A percentile compares a stretch with the other conserved stretches of the same genome.
Evolutionary conservation across 2,329 filamentous ascomycete genomes (phyloP).

Genomic region (Zasmidium angulare): DNA sequence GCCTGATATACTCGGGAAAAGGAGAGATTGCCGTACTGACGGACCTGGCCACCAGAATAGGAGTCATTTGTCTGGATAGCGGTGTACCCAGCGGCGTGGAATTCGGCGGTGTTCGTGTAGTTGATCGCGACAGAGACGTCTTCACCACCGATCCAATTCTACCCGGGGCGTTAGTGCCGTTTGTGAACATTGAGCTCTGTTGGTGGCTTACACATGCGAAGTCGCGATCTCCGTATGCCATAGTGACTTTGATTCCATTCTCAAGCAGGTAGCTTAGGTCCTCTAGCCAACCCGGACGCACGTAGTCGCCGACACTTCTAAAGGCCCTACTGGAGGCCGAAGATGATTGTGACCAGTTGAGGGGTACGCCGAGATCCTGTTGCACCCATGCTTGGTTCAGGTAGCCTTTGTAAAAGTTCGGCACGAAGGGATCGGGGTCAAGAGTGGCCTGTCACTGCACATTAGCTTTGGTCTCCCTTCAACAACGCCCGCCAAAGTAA

Average conservation of each 20-base stretch:
- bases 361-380: slow-evolving; percentile 46
- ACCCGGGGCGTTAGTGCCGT: neutral
- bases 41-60: slow-evolving; percentile 25
- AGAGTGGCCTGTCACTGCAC: slow-evolving; percentile 38
- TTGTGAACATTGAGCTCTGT: neutral
- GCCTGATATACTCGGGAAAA: slow-evolving; percentile 33
- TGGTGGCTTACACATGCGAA: slow-evolving; percentile 37
- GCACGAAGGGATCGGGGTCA: slow-evolving; percentile 40
- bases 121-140: slow-evolving; percentile 49
- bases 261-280: slow-evolving; percentile 52
- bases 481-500: too few relatives aligned
- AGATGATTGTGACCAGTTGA: slow-evolving; percentile 43
- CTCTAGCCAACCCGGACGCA: slow-evolving; percentile 19
- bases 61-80: slow-evolving; percentile 21
- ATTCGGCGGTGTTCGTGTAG: slow-evolving; percentile 42
- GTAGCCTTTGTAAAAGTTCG: slow-evolving; percentile 38
- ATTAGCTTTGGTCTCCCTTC: too few relatives aligned
- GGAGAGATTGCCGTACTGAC: slow-evolving; percentile 32
- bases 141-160: slow-evolving; percentile 55
- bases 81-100: slow-evolving; percentile 49
- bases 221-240: slow-evolving; percentile 58
- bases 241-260: slow-evolving; percentile 53
- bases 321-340: slow-evolving; percentile 7
- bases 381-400: slow-evolving; percentile 47
- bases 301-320: slow-evolving; percentile 19